phyloP scores from a whole-genome alignment of 1,139 yeast genomes.

The Suhomyces ambrosiae region DNA sequence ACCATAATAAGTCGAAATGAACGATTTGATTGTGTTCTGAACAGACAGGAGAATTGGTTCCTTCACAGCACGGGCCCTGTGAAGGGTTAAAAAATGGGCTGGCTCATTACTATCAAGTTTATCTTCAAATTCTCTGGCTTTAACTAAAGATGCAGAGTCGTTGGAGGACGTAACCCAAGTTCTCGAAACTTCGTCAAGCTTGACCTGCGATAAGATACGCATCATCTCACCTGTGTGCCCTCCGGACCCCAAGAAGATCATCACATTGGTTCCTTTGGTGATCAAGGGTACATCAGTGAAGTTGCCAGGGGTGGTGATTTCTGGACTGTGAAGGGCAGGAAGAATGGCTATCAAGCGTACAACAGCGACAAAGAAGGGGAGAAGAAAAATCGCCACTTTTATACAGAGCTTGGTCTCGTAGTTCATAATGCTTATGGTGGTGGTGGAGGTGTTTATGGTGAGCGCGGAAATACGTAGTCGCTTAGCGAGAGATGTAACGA shows the following conservation, averaged over 20 bases:
- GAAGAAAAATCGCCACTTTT: conserved; percentile 22
- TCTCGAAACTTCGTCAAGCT: conserved; percentile 30
- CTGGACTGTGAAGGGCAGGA: conserved; percentile 25
- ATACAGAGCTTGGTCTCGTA: conserved; percentile 28
- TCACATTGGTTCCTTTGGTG: conserved; percentile 31
- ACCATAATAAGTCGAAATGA: conserved; percentile 27
- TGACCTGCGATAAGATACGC: conserved; percentile 51
- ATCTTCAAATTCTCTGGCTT: conserved; percentile 50
- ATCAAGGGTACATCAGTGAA: conserved; percentile 13
- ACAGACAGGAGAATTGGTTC: conserved; percentile 58
- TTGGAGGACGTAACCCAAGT: conserved; percentile 56
- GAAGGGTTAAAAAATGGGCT: conserved; percentile 42
- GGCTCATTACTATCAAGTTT: conserved; percentile 18
- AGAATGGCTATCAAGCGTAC: conserved; percentile 32
- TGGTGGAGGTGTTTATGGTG: too few species aligned
- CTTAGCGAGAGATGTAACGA: too few species aligned
- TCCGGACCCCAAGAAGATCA: conserved; percentile 75
- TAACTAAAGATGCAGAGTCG: conserved; percentile 58
- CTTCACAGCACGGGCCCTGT: conserved; percentile 79
- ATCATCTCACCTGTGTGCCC: conserved; percentile 98
- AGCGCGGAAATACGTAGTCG: too few species aligned
- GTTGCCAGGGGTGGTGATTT: conserved; percentile 4
- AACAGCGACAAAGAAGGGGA: conserved; percentile 29
- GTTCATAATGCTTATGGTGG: conserved; percentile 23
- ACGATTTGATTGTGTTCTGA: conserved; percentile 51